A percentile compares a stretch with the other conserved stretches of the same genome.
Evolutionary conservation across 306 rosid species (phyloP).

Genomic region (Acmispon strigosus): DNA sequence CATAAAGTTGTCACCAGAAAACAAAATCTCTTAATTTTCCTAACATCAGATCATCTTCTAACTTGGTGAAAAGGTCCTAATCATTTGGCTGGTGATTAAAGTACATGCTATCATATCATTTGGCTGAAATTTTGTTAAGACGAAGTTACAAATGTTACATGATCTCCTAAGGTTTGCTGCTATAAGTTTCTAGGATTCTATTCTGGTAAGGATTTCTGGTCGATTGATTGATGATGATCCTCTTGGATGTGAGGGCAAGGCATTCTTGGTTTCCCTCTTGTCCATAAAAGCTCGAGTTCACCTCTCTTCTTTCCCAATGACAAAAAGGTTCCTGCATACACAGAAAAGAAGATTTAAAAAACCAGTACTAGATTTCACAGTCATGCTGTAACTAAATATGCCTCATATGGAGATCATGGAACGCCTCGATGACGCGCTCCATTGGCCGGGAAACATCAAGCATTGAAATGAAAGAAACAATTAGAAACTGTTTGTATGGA

Average conservation of each 20-base stretch:
- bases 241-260: constrained; percentile 74
- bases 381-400: not conserved
- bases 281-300: constrained; percentile 76
- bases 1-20: not conserved
- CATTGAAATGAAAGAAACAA: no score
- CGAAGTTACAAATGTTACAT: constrained; percentile 24
- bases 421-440: no score
- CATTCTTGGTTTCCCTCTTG: constrained; percentile 84
- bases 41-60: not conserved
- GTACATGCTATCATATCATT: constrained; percentile 17
- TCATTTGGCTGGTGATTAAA: constrained; percentile 12
- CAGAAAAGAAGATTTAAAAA: not conserved
- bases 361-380: not conserved
- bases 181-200: constrained; percentile 25
- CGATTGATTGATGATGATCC: constrained; percentile 37
- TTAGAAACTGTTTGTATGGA: no score
- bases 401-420: not conserved
- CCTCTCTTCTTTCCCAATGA: constrained; percentile 89
- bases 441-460: no score
- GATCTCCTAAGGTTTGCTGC: constrained; percentile 34
- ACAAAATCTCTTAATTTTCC: not conserved
- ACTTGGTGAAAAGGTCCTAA: not conserved
- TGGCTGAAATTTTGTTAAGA: constrained; percentile 25
- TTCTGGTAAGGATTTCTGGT: constrained; percentile 14
- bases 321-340: constrained; percentile 70